Conservation (phyloP, 108 stramenopile species). For the Pseudonitzschia multiseries region DNA sequence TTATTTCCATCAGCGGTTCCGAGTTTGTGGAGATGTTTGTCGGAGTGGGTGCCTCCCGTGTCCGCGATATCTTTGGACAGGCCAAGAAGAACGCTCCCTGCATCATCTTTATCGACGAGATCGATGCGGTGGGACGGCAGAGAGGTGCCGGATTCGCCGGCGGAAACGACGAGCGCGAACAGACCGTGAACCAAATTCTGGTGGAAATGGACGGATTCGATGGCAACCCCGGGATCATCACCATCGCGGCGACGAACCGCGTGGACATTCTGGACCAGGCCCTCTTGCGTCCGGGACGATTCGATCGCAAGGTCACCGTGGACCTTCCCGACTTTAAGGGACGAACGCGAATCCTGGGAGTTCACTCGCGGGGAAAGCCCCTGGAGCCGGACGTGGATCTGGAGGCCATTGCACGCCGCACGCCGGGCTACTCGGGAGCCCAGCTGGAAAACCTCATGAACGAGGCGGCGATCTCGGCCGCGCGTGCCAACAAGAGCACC, state of each 20-base stretch:
- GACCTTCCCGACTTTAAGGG: conserved; percentile 95
- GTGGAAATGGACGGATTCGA: conserved; percentile 98
- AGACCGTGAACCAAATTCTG: conserved; percentile 99
- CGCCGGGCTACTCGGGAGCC: conserved; percentile 97
- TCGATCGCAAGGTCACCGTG: conserved; percentile 96
- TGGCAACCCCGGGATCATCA: conserved; percentile 93
- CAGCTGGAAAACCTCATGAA: conserved; percentile 97
- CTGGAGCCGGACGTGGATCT: conserved; percentile 92
- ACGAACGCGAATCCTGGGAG: conserved; percentile 86
- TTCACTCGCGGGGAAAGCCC: conserved; percentile 93
- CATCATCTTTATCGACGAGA: conserved; percentile 98
- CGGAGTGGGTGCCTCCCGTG: conserved; percentile 95
- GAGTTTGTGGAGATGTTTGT: conserved; percentile 99
- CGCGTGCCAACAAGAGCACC: conserved; percentile 64
- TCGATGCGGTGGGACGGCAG: conserved; percentile 94
- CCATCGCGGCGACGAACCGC: conserved; percentile 98
- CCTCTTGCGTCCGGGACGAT: conserved; percentile 95
- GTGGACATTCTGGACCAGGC: conserved; percentile 96
- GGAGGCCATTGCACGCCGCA: conserved; percentile 85
- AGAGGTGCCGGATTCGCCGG: conserved; percentile 91
- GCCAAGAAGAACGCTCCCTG: conserved; percentile 95
- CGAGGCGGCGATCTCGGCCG: conserved; percentile 95
- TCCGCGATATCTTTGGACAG: conserved; percentile 93
- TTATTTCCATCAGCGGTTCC: conserved; percentile 91
- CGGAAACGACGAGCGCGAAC: conserved; percentile 95